Evolutionary conservation across 345 rosid species (phyloP).

Genomic region (Eucalyptus curtisii): DNA sequence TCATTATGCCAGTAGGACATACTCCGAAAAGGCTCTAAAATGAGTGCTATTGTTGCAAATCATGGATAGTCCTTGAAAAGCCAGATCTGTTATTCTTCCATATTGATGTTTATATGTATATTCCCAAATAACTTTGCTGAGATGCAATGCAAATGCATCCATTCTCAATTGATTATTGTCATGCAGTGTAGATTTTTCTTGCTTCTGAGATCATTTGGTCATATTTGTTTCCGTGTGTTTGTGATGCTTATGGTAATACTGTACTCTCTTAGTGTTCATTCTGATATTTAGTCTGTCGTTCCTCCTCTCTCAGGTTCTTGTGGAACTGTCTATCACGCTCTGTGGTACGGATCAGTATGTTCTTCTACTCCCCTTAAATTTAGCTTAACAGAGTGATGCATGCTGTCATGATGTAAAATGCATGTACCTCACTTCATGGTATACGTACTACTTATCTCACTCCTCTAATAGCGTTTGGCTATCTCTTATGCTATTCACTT

Average conservation of each 20-base stretch:
- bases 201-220: neutral
- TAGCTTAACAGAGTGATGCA: neutral
- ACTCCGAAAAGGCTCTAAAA: neutral
- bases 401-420: neutral
- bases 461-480: neutral
- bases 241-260: neutral
- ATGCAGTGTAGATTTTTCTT: neutral
- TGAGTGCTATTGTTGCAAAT: neutral
- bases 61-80: neutral
- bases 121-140: neutral
- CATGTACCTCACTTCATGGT: neutral
- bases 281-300: slow-evolving; percentile 4
- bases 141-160: neutral
- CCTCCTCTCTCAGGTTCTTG: slow-evolving; percentile 70
- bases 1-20: neutral
- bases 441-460: neutral
- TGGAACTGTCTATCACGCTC: slow-evolving; percentile 92
- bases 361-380: slow-evolving; percentile 24
- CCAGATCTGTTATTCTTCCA: neutral
- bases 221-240: neutral
- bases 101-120: neutral
- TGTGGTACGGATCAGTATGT: slow-evolving; percentile 99
- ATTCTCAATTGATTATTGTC: neutral
- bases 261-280: neutral
- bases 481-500: neutral